A percentile compares a stretch with the other conserved stretches of the same genome.
Evolutionary conservation across 2,329 filamentous ascomycete genomes (phyloP).

Genomic region (Ascochyta koolunga): DNA sequence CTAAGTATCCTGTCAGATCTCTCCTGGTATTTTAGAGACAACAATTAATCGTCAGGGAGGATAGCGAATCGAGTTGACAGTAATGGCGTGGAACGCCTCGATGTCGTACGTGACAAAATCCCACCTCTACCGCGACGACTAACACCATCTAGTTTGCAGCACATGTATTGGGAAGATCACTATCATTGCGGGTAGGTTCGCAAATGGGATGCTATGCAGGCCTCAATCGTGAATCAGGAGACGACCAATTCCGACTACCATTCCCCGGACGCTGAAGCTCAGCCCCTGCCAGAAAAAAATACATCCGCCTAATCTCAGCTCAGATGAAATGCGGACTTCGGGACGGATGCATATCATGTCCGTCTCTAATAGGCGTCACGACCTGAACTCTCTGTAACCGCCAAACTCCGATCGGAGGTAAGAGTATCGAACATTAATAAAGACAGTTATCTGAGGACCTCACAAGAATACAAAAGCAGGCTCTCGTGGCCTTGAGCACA

Average conservation of each 20-base stretch:
- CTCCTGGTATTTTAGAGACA: constrained; percentile 20
- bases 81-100: neutral
- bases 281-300: too few species aligned
- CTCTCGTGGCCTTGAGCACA: neutral
- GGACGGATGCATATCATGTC: neutral
- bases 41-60: neutral
- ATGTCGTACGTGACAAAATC: neutral
- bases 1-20: constrained; percentile 15
- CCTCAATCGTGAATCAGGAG: neutral
- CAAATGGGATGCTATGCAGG: too few species aligned
- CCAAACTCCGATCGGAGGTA: neutral
- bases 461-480: neutral
- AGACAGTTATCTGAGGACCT: too few species aligned
- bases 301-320: neutral
- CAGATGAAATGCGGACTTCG: neutral
- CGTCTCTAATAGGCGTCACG: neutral
- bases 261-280: too few species aligned
- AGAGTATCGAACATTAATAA: too few species aligned
- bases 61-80: neutral
- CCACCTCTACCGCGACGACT: neutral
- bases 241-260: neutral
- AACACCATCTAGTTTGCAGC: too few species aligned
- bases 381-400: neutral
- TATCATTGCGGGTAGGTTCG: neutral
- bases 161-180: neutral